A percentile compares a stretch with the other conserved stretches of the same genome.
Evolutionary conservation across 2,329 filamentous ascomycete genomes (phyloP).

Genomic region (Neurospora sp.): DNA sequence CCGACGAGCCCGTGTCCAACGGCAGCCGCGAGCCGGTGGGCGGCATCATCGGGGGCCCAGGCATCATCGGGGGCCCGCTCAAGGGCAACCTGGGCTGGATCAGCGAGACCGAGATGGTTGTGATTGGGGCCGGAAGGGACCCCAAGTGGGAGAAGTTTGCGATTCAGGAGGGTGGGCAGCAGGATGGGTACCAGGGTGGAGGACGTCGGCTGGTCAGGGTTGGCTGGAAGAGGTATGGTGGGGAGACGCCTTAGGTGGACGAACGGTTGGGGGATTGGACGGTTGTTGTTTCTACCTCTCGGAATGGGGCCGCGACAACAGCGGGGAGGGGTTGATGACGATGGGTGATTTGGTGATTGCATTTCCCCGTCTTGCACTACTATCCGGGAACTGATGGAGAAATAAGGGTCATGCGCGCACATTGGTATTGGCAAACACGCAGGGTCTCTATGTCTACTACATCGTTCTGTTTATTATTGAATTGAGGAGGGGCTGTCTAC

Average conservation of each 20-base stretch:
- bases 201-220: conserved; percentile 57
- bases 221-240: conserved; percentile 63
- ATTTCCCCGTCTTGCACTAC: background rate
- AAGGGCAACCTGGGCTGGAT: conserved; percentile 86
- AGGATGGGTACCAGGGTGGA: conserved; percentile 42
- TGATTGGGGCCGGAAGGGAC: conserved; percentile 71
- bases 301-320: background rate
- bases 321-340: background rate
- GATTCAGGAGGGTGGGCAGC: conserved; percentile 43
- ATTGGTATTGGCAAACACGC: background rate
- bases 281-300: background rate
- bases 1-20: conserved; percentile 50
- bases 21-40: conserved; percentile 17
- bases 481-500: background rate
- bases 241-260: conserved; percentile 2
- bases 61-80: conserved; percentile 44
- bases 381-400: background rate
- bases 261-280: background rate
- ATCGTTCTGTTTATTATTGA: background rate
- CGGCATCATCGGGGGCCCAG: conserved; percentile 38
- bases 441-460: background rate
- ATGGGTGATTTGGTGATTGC: background rate
- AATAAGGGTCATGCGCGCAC: background rate
- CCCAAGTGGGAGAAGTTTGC: conserved; percentile 84
- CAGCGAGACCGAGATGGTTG: conserved; percentile 60